Percentiles rank a stretch among this genome's conserved stretches.
phyloP scores from a whole-genome alignment of 495 filamentous ascomycete genomes.

The Xylaria longipes region DNA sequence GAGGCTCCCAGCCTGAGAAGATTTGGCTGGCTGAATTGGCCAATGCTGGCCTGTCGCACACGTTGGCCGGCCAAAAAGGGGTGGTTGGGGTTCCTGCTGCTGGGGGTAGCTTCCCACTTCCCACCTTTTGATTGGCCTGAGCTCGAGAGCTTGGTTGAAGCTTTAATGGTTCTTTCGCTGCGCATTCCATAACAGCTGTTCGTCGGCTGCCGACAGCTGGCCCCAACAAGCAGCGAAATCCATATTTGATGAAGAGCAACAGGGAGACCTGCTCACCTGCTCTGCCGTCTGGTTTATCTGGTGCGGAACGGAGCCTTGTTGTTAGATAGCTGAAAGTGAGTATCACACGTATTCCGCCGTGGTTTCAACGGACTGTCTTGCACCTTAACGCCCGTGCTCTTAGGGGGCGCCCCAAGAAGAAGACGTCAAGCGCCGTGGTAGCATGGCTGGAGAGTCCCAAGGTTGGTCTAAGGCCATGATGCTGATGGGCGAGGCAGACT shows the following conservation, averaged over 20 bases:
- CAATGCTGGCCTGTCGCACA: conserved; percentile 14
- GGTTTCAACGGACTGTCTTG: not conserved
- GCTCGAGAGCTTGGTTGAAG: not conserved
- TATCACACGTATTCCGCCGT: not conserved
- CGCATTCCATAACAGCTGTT: not conserved
- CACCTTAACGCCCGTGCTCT: not conserved
- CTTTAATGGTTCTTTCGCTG: too few species aligned
- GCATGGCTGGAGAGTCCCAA: not conserved
- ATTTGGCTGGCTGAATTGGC: conserved; percentile 18
- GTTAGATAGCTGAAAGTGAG: not conserved
- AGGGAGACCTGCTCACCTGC: not conserved
- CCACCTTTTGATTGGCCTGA: conserved; percentile 13
- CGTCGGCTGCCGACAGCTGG: not conserved
- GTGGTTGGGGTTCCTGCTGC: too few species aligned
- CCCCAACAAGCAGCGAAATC: not conserved
- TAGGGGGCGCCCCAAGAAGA: not conserved
- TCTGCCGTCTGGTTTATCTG: not conserved
- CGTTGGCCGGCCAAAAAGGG: conserved; percentile 24
- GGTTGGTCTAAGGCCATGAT: not conserved
- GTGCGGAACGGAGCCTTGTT: not conserved
- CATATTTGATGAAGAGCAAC: not conserved
- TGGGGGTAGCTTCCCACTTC: not conserved
- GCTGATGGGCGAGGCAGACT: not conserved
- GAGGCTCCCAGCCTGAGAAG: conserved; percentile 1
- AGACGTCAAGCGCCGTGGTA: not conserved